A percentile compares a stretch with the other conserved stretches of the same genome.
Evolutionary conservation across 495 filamentous ascomycete genomes (phyloP).

Genomic region (Penicillium cinerascens): DNA sequence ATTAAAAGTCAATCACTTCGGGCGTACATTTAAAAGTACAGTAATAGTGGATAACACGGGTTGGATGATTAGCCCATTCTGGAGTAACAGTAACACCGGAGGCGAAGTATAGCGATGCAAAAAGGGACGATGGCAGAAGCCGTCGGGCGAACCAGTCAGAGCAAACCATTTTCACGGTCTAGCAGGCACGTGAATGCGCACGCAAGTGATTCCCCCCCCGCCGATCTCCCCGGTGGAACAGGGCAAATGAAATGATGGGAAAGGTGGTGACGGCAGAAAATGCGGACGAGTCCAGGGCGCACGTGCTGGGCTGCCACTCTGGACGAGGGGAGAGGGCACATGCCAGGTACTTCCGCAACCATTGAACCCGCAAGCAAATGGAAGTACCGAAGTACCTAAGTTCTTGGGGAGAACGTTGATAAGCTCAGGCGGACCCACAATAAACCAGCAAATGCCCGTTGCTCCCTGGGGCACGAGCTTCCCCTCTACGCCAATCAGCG

Average conservation of each 20-base stretch:
- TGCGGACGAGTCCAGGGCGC: conserved; percentile 16
- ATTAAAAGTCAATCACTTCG: no score
- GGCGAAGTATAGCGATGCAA: no score
- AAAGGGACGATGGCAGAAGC: no score
- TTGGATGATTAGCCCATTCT: no score
- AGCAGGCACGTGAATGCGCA: background rate
- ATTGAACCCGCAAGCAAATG: background rate
- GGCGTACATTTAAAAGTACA: no score
- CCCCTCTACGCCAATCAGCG: conserved; percentile 30
- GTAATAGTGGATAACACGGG: no score
- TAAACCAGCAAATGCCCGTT: conserved; percentile 21
- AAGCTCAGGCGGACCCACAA: conserved; percentile 19
- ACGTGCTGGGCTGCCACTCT: conserved; percentile 38
- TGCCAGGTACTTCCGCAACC: background rate
- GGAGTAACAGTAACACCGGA: no score
- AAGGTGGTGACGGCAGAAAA: background rate
- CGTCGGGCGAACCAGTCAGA: background rate
- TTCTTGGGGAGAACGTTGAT: conserved; percentile 10
- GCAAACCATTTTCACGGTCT: background rate
- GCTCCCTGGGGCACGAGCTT: conserved; percentile 21
- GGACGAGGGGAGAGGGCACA: conserved; percentile 3
- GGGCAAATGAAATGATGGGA: background rate
- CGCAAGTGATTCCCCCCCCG: background rate
- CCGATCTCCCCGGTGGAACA: background rate
- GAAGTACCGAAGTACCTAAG: background rate